Evolutionary conservation across 1,284 basidiomycete genomes (phyloP), one percentile per base, ranked within the genome.

Genomic region (Volvariella surrecta): DNA sequence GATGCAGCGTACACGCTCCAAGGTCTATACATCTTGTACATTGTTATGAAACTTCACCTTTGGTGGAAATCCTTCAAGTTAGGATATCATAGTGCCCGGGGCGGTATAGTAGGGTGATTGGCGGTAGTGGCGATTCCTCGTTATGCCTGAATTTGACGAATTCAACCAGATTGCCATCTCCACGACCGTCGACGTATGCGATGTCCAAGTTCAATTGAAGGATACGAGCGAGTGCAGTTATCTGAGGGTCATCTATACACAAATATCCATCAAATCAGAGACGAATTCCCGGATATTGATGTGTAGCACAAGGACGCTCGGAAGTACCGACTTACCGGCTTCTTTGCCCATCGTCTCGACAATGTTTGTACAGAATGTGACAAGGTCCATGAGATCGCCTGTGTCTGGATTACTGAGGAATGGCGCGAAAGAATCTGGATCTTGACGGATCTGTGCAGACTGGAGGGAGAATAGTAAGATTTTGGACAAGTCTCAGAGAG

Each of bases 321-420:
- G 32, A 22, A 40, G 32, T n/a, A 15, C 17, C 17, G 18, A 44
- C 64, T 45, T 46, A 79, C 82, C 85, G 43, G 89, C 89, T 67
- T 94, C 89, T 56, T 82, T 84, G 11, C 87, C 83, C 39, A 79
- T 70, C 1, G 86, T 79, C 50, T 93, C 88, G 21, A 94, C 89
- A 49, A 83, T 79, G 38, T 71, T 67, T 51, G 79, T 72, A 57
- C 88, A 91, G 60, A 92, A 94, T 8, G 75, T 71, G 4, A 72
- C 68, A 3, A 80, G 65, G 2, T 68, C 64, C 54, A 88, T 71
- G 2, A 61, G 70, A 39, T 79, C 73, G 30, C 76, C 76, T 0
- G 77, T 74, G 32, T 85, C 79, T 0, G 84, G 85, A 47, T 89
- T 76, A 50, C 86, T 74, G 4, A 94, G 70, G 66, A 92, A 91